phyloP scores from a whole-genome alignment of 2,329 filamentous ascomycete species.

The Colletotrichum chlorophyti region DNA sequence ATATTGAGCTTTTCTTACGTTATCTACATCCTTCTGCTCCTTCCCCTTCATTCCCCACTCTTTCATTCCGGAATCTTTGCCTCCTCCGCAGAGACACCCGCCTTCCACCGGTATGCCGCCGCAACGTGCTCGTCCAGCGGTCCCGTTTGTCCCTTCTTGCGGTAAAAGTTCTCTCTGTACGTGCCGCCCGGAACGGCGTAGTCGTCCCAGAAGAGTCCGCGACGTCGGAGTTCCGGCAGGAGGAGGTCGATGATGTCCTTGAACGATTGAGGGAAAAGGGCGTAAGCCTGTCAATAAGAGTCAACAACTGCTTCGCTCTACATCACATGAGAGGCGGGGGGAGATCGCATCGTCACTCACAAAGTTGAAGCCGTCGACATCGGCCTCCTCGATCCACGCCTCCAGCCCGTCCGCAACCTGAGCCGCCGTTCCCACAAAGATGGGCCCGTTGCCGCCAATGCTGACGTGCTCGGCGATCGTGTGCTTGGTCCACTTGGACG shows the following conservation, averaged over 20 bases:
- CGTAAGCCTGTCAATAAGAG: slow-evolving; percentile 56
- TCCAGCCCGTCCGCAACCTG: slow-evolving; percentile 74
- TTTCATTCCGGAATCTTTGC: slow-evolving; percentile 35
- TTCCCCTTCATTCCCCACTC: background rate
- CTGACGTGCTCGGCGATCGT: slow-evolving; percentile 73
- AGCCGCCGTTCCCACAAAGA: slow-evolving; percentile 67
- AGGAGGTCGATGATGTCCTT: slow-evolving; percentile 71
- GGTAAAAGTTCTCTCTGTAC: slow-evolving; percentile 67
- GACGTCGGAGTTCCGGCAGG: slow-evolving; percentile 65
- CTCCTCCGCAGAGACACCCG: slow-evolving; percentile 36
- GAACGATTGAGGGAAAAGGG: slow-evolving; percentile 71
- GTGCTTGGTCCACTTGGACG: slow-evolving; percentile 75
- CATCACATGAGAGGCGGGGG: too few relatives aligned
- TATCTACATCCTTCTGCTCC: background rate
- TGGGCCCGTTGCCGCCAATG: slow-evolving; percentile 71
- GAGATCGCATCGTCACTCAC: slow-evolving; percentile 43
- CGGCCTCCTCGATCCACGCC: slow-evolving; percentile 70
- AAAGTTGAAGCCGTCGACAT: slow-evolving; percentile 79
- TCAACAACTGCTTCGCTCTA: background rate
- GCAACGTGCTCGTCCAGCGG: slow-evolving; percentile 60
- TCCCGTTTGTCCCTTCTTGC: slow-evolving; percentile 54
- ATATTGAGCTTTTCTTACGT: background rate
- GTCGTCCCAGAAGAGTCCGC: slow-evolving; percentile 64
- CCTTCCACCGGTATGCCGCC: slow-evolving; percentile 52
- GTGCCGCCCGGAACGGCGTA: slow-evolving; percentile 63